A percentile compares a stretch with the other conserved stretches of the same genome.
phyloP scores from a whole-genome alignment of 805 yeast genomes.

The Candida sakaeoensis region DNA sequence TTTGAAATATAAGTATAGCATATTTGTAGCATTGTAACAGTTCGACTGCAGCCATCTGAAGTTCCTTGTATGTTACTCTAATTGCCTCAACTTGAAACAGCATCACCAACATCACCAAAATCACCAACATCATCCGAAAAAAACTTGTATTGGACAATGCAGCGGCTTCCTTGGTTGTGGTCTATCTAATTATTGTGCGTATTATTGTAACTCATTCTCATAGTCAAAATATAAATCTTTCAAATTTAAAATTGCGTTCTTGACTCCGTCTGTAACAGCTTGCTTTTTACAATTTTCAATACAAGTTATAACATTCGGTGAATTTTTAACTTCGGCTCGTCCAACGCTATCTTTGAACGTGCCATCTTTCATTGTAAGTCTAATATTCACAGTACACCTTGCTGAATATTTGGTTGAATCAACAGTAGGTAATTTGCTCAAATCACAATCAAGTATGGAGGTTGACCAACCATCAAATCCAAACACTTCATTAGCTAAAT shows the following conservation, averaged over 20 bases:
- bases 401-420: conserved; percentile 20
- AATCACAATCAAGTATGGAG: conserved; percentile 26
- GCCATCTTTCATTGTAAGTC: conserved; percentile 42
- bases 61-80: too few relatives aligned
- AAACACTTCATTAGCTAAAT: conserved; percentile 48
- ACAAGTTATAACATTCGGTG: conserved; percentile 31
- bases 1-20: too few relatives aligned
- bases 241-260: conserved; percentile 31
- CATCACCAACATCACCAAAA: too few relatives aligned
- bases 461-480: conserved; percentile 60
- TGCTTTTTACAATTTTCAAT: conserved; percentile 43
- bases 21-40: too few relatives aligned
- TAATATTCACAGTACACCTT: conserved; percentile 25
- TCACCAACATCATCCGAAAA: too few relatives aligned
- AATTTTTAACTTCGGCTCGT: conserved; percentile 29
- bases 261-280: conserved; percentile 45
- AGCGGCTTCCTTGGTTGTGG: too few relatives aligned
- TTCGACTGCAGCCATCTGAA: too few relatives aligned
- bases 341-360: conserved; percentile 38
- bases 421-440: conserved; percentile 17
- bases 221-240: conserved; percentile 10
- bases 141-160: too few relatives aligned
- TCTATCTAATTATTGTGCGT: too few relatives aligned
- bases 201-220: conserved; percentile 5
- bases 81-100: too few relatives aligned